Evolutionary conservation across 1,284 basidiomycete species (phyloP), one percentile per base, ranked within the genome.

Genomic region (Irpex lacteus): DNA sequence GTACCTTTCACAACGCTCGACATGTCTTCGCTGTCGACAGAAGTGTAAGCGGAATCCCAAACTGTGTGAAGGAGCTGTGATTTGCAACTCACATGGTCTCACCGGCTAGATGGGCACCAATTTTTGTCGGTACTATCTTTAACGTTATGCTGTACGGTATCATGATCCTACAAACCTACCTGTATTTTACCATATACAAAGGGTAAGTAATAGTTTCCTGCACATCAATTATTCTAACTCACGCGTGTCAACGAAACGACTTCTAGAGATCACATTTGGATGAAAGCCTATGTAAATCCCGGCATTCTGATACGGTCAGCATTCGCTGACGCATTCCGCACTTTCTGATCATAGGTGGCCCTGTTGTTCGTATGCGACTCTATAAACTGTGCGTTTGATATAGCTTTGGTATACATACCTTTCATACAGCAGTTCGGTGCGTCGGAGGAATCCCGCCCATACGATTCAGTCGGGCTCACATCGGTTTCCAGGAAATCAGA

Each of bases 131-230:
- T 40, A 73, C 78, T 61, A 69, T 76, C 59, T 68, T 80, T 68
- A 77, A 80, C 68, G 70, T 76, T 68, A 69, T 80, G 54, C 69
- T 80, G 60, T 80, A 79, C 66, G 78, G 78, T 54, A 75, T 75
- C 47, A 72, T 77, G 67, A 73, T 77, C 62, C 75, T 78, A 7
- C 79, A 80, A 64, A 76, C 76, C 15, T 77, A 77, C 68, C 67
- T 78, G 63, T 80, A 79, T 65, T 76, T 77, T 65, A 74, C 74
- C 5, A 72, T 72, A n/a, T 80, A 76, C 64, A 78, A 77, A 65
- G 72, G 71, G 79, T 78, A 57, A 40, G 72, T 65, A 5, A 47
- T 4, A 2, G 34, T 55, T 53, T 36, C 15, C 26, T 49, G 19
- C 11, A 37, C 5, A 6, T 9, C 34, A 19, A 11, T 13, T 47